Base-by-base conservation (phyloP, 352 stramenopile species). In the Pythium volutum region DNA sequence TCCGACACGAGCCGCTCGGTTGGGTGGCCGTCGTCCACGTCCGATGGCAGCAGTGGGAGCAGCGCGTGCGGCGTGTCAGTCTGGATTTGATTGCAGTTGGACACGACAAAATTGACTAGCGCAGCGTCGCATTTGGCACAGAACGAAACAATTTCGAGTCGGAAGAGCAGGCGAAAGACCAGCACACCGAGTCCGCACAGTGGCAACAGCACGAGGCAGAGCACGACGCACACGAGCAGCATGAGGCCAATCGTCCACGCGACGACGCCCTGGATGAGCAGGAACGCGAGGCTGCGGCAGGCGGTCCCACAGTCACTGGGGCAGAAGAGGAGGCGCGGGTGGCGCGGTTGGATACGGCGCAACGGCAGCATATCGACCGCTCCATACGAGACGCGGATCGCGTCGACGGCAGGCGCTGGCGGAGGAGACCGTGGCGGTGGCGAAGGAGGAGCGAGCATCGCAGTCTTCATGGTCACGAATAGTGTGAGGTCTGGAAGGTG, bases 91-190 rank as follows among this genome's bases (percentile, higher is more conserved):
- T 64, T 27, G 9, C 54, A 16, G 4, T 52, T 15, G n/a, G 23
- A 16, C 11, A 61, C 36, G 18, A 70, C 25, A 45, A 55, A 65
- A 57, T 74, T 71, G 47, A 57, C 50, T 4, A 74, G 23, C 23
- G 39, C 48, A 7, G 56, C 54, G 55, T 74, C 67, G 22, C 43
- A 67, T 20, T 51, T 54, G 27, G 63, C 67, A 15, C 54, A 26
- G 15, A 53, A 46, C 11, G 63, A 42, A 15, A 74, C 48, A 16
- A 68, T 5, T 0, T 50, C 47, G n/a, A 64, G 23, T 3, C 46
- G 54, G 47, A 73, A 73, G 27, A 68, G 34, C 34, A 59, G 41
- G 2, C 51, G 49, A 58, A 74, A 68, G 18, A 61, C 52, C 38
- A 65, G 25, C 9, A 64, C 29, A 7, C 67, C 67, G 3, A 71